phyloP scores from a whole-genome alignment of 1,139 yeast genomes.

The Ogataea hybrid region DNA sequence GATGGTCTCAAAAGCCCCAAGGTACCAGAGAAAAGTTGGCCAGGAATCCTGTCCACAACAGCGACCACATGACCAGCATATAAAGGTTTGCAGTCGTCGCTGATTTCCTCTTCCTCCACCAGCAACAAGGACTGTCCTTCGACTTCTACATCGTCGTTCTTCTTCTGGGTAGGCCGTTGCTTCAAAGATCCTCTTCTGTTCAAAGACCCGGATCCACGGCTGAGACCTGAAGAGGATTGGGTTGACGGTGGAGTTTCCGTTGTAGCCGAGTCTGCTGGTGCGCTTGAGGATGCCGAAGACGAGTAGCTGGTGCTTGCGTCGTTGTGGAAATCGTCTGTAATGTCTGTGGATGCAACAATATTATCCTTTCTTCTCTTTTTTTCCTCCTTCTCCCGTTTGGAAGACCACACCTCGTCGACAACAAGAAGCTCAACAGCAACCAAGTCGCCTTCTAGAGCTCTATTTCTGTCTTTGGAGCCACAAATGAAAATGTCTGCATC shows the following conservation, averaged over 20 bases:
- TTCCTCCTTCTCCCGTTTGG: slow-evolving; percentile 95
- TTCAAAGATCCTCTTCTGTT: slow-evolving; percentile 88
- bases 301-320: slow-evolving; percentile 55
- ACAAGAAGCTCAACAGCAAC: slow-evolving; percentile 93
- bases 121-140: slow-evolving; percentile 92
- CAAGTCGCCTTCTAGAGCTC: slow-evolving; percentile 94
- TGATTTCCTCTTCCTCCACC: slow-evolving; percentile 94
- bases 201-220: slow-evolving; percentile 35
- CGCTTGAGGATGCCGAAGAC: slow-evolving; percentile 19
- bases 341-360: slow-evolving; percentile 33
- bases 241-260: slow-evolving; percentile 27
- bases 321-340: slow-evolving; percentile 64
- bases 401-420: slow-evolving; percentile 97
- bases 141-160: slow-evolving; percentile 96
- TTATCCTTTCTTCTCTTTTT: slow-evolving; percentile 89
- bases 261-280: slow-evolving; percentile 15
- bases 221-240: slow-evolving; percentile 29
- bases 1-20: slow-evolving; percentile 93
- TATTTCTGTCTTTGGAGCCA: slow-evolving; percentile 97
- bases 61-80: slow-evolving; percentile 99
- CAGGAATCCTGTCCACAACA: slow-evolving; percentile 95
- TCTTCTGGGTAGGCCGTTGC: slow-evolving; percentile 97
- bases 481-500: slow-evolving; percentile 97
- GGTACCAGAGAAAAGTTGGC: slow-evolving; percentile 92
- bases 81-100: slow-evolving; percentile 87